phyloP scores from a whole-genome alignment of 495 filamentous ascomycete species.

The Neurospora discreta region DNA sequence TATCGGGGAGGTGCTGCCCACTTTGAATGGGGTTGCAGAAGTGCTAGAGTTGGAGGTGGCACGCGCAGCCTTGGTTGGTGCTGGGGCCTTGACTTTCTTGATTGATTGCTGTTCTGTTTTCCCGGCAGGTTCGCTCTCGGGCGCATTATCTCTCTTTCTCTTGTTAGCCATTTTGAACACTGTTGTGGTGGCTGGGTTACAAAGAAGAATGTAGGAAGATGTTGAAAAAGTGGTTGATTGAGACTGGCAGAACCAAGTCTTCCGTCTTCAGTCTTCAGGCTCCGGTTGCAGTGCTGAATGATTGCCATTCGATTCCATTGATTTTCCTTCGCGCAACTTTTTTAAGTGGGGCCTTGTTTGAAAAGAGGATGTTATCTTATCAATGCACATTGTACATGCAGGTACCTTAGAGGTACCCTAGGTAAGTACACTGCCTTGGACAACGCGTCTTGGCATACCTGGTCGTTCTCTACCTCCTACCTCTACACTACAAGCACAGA shows the following conservation, averaged over 20 bases:
- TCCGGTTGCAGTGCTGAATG: conserved; percentile 8
- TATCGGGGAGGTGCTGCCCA: conserved; percentile 23
- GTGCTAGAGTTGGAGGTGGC: conserved; percentile 1
- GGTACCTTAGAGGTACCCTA: too few species aligned
- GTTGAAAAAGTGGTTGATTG: background rate
- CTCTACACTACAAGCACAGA: too few species aligned
- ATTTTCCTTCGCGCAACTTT: conserved; percentile 1
- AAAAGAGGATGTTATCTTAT: conserved; percentile 18
- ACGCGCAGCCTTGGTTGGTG: background rate
- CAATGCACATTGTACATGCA: background rate
- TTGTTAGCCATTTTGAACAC: conserved; percentile 49
- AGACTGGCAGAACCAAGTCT: background rate
- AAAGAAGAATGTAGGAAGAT: background rate
- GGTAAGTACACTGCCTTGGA: background rate
- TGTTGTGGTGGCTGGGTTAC: conserved; percentile 4
- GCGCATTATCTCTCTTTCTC: conserved; percentile 52
- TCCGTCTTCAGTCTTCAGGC: background rate
- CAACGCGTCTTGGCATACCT: background rate
- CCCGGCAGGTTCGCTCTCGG: conserved; percentile 8
- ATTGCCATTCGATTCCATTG: background rate
- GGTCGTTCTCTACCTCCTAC: background rate
- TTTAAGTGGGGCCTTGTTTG: conserved; percentile 10
- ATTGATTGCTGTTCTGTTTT: conserved; percentile 6
- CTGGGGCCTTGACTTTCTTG: conserved; percentile 31
- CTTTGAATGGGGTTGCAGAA: conserved; percentile 11